A percentile compares a stretch with the other conserved stretches of the same genome.
Conservation (phyloP, 768 basidiomycete genomes). For the Termitomyces sp. region DNA sequence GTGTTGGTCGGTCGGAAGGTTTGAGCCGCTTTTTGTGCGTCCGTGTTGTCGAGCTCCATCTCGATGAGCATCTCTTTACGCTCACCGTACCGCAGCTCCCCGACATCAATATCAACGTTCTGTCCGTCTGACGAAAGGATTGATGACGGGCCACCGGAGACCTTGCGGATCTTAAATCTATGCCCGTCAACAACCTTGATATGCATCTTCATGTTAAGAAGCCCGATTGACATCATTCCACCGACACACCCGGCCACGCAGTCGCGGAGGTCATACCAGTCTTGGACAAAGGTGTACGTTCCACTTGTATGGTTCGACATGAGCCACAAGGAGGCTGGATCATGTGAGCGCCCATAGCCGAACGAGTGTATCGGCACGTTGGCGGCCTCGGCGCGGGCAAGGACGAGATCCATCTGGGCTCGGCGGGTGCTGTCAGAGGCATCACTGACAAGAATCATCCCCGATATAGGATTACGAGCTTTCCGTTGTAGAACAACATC, state of each 20-base stretch:
- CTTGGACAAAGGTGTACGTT: slow-evolving; percentile 96
- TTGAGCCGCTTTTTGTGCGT: slow-evolving; percentile 37
- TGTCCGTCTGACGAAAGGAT: slow-evolving; percentile 90
- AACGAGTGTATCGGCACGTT: slow-evolving; percentile 96
- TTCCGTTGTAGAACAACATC: slow-evolving; percentile 95
- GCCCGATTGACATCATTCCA: slow-evolving; percentile 93
- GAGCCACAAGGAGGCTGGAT: slow-evolving; percentile 96
- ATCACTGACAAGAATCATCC: slow-evolving; percentile 91
- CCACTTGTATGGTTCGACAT: slow-evolving; percentile 98
- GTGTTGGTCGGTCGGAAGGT: slow-evolving; percentile 17
- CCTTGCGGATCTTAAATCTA: slow-evolving; percentile 91
- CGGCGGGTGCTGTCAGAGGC: slow-evolving; percentile 87
- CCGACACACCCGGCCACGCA: slow-evolving; percentile 93
- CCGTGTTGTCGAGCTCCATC: slow-evolving; percentile 83
- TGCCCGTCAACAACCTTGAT: slow-evolving; percentile 88
- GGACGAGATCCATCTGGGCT: slow-evolving; percentile 97
- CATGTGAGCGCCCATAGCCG: slow-evolving; percentile 95
- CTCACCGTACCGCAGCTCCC: slow-evolving; percentile 94
- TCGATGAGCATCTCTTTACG: slow-evolving; percentile 96
- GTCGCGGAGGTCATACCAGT: slow-evolving; percentile 93
- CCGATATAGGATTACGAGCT: slow-evolving; percentile 82
- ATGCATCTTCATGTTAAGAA: slow-evolving; percentile 92
- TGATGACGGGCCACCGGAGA: slow-evolving; percentile 83
- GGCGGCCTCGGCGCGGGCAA: slow-evolving; percentile 94
- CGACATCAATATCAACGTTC: slow-evolving; percentile 92